Evolutionary conservation across 768 basidiomycete genomes (phyloP), one percentile per base, ranked within the genome.

Genomic region (Lactifluus volemus): DNA sequence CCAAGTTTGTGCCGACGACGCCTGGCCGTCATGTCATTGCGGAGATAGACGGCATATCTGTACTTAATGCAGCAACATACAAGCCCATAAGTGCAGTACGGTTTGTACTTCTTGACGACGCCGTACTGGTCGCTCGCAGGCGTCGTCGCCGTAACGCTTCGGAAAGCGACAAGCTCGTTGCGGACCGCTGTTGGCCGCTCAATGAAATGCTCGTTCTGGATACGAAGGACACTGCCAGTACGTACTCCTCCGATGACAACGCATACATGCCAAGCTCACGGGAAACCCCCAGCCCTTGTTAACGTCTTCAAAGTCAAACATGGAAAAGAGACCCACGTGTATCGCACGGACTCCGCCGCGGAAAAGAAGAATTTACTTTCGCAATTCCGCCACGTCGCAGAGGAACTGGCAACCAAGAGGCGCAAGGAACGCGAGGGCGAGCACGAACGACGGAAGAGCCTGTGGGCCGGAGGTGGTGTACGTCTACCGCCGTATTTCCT

Each of bases 231-330:
- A 88, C 92, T 4, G 80, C 92, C 5, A 87, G 95, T 95, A 36
- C 42, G 59, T 60, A 29, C 21, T 42, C 32, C 21, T 42, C 32
- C 29, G 7, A 25, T 12, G 4, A 30, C 9, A 38, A 47, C 34
- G 6, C 25, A 48, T 49, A 42, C 10, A 30, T 42, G 10, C n/a
- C 17, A 21, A 41, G 42, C 41, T 38, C 19, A 56, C 41, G 19
- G 15, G 7, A 21, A 30, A 25, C 15, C 41, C 38, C 53, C 42
- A 84, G 87, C 75, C 52, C 86, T 98, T 79, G 92, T 87, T n/a
- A 97, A 98, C 67, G 95, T 98, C 4, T 89, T 98, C 79, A 98
- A 98, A 77, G 84, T 99, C 64, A 81, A 89, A 63, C 85, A 94
- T 61, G 87, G 89, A 5, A 97, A 96, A 72, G 96, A 98, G 72